A percentile compares a stretch with the other conserved stretches of the same genome.
phyloP scores from a whole-genome alignment of 441 rosid genomes.

The Viola pubescens region DNA sequence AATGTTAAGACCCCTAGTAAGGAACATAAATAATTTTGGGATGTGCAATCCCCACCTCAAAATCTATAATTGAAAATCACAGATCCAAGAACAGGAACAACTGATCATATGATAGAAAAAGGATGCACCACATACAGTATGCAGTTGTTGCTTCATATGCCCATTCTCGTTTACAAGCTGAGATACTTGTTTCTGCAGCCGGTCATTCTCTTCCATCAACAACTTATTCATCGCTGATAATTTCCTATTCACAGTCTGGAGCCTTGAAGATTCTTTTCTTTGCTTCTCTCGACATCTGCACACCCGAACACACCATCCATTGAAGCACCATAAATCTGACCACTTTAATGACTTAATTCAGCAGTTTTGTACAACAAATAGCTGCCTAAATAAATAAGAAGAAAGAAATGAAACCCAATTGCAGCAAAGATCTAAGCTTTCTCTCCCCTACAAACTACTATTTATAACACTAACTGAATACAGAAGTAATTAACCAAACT shows the following conservation, averaged over 20 bases:
- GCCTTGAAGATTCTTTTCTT: conserved; percentile 89
- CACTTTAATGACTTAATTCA: neutral
- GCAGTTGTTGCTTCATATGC: conserved; percentile 79
- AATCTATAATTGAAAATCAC: too few species aligned
- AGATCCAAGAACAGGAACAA: neutral
- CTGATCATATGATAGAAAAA: too few species aligned
- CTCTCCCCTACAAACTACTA: neutral
- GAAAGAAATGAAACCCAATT: neutral
- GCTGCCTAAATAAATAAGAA: too few species aligned
- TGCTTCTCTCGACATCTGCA: conserved; percentile 98
- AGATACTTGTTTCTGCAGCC: conserved; percentile 94
- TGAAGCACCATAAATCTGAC: neutral
- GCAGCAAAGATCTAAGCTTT: neutral
- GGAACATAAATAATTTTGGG: too few species aligned
- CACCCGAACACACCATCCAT: conserved; percentile 4
- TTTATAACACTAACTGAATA: neutral
- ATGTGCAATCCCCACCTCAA: too few species aligned
- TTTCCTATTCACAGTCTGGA: conserved; percentile 87
- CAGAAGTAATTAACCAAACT: neutral
- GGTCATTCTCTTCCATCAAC: conserved; percentile 98
- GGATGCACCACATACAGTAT: conserved; percentile 28
- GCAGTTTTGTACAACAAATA: neutral
- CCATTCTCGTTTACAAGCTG: conserved; percentile 96
- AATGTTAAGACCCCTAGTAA: too few species aligned
- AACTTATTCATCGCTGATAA: conserved; percentile 92